A percentile compares a stretch with the other conserved stretches of the same genome.
phyloP scores from a whole-genome alignment of 441 rosid genomes.

The Mallotus repandus region DNA sequence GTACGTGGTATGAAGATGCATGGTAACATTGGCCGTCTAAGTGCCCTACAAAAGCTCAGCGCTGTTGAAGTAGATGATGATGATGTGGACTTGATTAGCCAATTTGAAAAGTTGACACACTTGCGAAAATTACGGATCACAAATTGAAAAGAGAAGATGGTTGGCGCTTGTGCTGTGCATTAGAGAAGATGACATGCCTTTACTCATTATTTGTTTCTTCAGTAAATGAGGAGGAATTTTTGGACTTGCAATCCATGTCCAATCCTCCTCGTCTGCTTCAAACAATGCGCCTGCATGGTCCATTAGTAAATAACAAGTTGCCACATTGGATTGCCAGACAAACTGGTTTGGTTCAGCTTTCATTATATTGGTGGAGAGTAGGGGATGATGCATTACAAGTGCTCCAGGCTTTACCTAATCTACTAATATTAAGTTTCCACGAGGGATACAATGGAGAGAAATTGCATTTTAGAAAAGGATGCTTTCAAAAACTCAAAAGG shows the following conservation, averaged over 20 bases:
- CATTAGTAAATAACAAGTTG: neutral
- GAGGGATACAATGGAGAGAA: too few species aligned
- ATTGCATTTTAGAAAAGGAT: too few species aligned
- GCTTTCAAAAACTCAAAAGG: neutral
- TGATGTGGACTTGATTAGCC: neutral
- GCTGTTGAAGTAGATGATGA: neutral
- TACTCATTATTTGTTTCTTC: neutral
- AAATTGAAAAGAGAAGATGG: constrained; percentile 12
- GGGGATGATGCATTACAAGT: neutral
- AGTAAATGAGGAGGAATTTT: neutral
- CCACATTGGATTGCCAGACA: neutral
- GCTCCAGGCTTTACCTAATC: constrained; percentile 8
- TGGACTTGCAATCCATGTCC: neutral
- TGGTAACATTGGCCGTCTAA: neutral
- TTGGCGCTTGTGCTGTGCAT: neutral
- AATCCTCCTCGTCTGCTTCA: neutral
- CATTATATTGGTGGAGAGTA: neutral
- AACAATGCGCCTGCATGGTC: neutral
- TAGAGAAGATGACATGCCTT: constrained; percentile 4
- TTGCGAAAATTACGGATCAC: neutral
- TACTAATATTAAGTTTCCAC: neutral
- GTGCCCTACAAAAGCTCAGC: neutral
- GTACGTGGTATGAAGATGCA: neutral
- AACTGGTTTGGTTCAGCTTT: neutral
- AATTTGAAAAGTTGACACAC: neutral